These are phyloP conservation scores for Dicorynia guianensis DNA, from an alignment of 306 rosid genomes.

Conservation along the genomic window DNA sequence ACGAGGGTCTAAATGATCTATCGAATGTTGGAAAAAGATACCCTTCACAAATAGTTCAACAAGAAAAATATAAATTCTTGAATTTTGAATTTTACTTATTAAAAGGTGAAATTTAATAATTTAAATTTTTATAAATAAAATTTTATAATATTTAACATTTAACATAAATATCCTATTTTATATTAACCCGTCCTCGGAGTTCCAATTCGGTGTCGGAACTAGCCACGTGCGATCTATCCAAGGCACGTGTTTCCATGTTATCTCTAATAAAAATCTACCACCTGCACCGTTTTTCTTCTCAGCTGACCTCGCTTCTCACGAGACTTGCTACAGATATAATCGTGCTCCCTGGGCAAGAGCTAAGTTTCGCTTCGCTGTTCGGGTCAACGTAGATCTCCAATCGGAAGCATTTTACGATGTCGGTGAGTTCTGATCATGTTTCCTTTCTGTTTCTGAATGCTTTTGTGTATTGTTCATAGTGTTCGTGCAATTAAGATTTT, in stretches of 20 bases:
- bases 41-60: no score
- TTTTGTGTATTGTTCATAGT: background rate
- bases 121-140: no score
- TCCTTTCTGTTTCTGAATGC: background rate
- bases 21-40: no score
- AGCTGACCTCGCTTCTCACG: background rate
- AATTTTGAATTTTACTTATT: no score
- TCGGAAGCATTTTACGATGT: constrained; percentile 14
- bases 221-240: constrained; percentile 18
- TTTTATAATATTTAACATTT: no score
- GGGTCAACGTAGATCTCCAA: background rate
- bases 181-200: no score
- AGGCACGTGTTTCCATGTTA: background rate
- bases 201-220: no score
- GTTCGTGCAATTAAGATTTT: background rate
- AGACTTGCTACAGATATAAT: background rate
- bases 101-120: no score
- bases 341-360: background rate
- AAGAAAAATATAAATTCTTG: no score
- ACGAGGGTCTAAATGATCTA: no score
- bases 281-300: background rate
- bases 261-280: background rate
- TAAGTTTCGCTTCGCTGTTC: background rate
- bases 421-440: constrained; percentile 17
- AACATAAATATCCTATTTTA: no score